Evolutionary conservation across 2,329 filamentous ascomycete genomes (phyloP).

Genomic region (Colletotrichum sp.): DNA sequence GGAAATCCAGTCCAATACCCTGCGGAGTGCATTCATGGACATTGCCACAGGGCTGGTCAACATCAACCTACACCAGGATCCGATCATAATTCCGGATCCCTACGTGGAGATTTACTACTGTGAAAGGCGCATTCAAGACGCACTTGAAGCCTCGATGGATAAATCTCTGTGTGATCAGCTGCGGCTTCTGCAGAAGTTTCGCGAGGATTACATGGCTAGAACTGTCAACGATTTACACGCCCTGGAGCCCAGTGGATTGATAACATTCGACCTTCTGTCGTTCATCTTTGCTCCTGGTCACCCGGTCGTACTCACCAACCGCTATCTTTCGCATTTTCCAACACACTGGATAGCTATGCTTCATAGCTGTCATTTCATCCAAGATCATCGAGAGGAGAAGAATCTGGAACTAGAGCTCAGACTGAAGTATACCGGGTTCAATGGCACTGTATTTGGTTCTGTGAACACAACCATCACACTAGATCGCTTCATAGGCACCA

Average conservation of each 20-base stretch:
- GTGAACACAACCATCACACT: background rate
- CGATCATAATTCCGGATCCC: background rate
- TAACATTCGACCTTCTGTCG: background rate
- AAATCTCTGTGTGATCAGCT: background rate
- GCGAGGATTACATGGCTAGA: background rate
- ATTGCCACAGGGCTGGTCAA: background rate
- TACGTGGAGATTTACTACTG: background rate
- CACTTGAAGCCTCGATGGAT: accelerated
- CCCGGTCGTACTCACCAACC: accelerated
- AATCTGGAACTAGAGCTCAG: background rate
- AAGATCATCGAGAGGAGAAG: background rate
- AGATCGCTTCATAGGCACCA: background rate
- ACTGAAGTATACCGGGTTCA: background rate
- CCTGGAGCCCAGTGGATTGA: background rate
- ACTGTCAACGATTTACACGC: accelerated
- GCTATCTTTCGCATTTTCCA: background rate
- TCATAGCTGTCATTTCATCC: background rate
- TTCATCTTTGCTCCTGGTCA: background rate
- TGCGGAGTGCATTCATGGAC: background rate
- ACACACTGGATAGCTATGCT: background rate
- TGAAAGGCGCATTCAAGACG: accelerated
- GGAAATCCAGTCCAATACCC: background rate
- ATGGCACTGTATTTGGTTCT: background rate
- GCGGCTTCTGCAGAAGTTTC: background rate
- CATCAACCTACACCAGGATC: background rate